Base-by-base conservation (phyloP, 176 grass and related monocot species). In the Alloteropsis semialata region DNA sequence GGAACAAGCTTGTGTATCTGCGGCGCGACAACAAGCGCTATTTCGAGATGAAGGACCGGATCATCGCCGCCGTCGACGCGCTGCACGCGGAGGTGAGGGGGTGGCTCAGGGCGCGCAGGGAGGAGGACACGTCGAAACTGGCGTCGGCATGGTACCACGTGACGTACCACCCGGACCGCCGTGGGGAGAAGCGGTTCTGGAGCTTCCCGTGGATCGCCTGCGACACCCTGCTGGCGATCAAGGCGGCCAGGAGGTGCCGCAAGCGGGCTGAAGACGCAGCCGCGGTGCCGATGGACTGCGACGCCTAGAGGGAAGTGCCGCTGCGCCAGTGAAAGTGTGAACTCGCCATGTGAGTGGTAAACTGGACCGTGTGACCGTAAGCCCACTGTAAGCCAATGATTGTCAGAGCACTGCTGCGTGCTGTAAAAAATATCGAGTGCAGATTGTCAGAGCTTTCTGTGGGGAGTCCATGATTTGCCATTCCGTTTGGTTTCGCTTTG, bases 141-240 rank as follows among this genome's bases (percentile, higher is more conserved):
- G 96, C 92, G 30, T 95, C 96, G 30, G 96, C 92, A 30, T 95
- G 92, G 96, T 95, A 98, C 88, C 82, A 86, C 44, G 92, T 98
- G 61, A 84, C 84, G 5, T 95, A 98, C 84, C 90, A 98, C 86
- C 70, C 84, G 1, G 86, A 88, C 46, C 90, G 54, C 72, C 77
- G 60, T 4, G 17, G n/a, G 0, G 74, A 44, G 69, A 91, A 81
- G 69, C 85, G 12, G 81, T 61, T 93, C 82, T 81, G 92, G 78
- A 98, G 96, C 84, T 95, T 98, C 69, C 92, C 96, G 28, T 98
- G 96, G 96, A 81, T 93, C 49, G 14, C 69, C 46, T 67, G 79
- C 83, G 90, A 93, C 48, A 84, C 60, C 30, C 84, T 98, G 71
- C 79, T 98, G 41, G 72, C 48, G 19, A 87, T 91, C 63, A 95